phyloP scores from a whole-genome alignment of 169 alveolate genomes.

The Eimeria zaria region DNA sequence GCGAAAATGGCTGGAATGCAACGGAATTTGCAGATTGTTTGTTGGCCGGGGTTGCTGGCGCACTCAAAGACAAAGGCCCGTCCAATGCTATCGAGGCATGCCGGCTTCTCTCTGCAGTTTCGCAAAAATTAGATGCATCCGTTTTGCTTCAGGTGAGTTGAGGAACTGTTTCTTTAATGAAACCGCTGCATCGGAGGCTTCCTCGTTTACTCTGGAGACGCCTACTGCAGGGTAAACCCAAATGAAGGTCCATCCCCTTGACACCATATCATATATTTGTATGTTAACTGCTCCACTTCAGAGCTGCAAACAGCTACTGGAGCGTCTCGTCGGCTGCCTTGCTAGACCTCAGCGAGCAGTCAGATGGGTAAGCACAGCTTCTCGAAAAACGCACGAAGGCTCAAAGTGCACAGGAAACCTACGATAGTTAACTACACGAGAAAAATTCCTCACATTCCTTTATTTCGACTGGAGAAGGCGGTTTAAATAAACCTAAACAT shows the following conservation, averaged over 20 bases:
- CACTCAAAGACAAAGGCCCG: constrained; percentile 66
- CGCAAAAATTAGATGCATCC: constrained; percentile 3
- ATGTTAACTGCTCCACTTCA: neutral
- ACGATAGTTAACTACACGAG: no score
- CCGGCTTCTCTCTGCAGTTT: constrained; percentile 51
- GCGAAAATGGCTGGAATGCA: constrained; percentile 51
- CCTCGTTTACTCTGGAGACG: neutral
- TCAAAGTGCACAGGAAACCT: neutral
- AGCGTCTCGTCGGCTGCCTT: constrained; percentile 52
- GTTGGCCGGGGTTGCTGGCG: constrained; percentile 65
- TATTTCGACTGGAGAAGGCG: neutral
- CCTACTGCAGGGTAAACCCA: neutral
- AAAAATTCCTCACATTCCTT: neutral
- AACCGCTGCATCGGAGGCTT: neutral
- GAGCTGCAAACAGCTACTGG: constrained; percentile 62
- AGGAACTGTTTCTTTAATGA: neutral
- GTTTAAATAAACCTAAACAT: neutral
- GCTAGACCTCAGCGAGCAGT: constrained; percentile 68
- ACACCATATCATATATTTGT: no score
- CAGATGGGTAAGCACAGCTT: constrained; percentile 25
- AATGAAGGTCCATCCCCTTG: neutral
- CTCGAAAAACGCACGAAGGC: neutral
- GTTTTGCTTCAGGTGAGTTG: constrained; percentile 33
- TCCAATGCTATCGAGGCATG: constrained; percentile 76
- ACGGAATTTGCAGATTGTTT: constrained; percentile 65